Conservation (phyloP, 208 protist species). For the Balamuthia mandrillaris region DNA sequence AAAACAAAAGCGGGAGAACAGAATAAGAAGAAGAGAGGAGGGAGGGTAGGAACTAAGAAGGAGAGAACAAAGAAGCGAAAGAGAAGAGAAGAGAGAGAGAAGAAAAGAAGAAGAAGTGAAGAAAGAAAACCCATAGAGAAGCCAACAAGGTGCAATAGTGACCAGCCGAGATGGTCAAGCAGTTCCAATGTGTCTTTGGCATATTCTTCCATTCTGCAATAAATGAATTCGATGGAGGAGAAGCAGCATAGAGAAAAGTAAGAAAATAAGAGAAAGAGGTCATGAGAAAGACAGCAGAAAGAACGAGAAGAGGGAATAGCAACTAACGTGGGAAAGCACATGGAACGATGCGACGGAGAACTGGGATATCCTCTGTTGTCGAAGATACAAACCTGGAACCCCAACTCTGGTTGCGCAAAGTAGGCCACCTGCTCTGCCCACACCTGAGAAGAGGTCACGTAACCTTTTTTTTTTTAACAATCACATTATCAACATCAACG, state of each 20-base stretch:
- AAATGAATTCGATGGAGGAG: no score
- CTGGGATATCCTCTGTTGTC: background rate
- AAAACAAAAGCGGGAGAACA: no score
- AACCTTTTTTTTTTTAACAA: no score
- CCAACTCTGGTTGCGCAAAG: slow-evolving; percentile 2
- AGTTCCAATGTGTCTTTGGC: background rate
- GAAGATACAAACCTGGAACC: background rate
- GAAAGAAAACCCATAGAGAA: background rate
- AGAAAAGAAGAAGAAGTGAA: background rate
- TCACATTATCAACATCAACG: background rate
- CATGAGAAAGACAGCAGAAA: no score
- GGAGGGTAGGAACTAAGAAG: background rate
- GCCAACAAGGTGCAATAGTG: background rate
- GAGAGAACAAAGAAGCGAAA: no score
- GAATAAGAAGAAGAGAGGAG: background rate
- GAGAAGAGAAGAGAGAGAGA: no score
- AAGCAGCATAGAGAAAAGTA: no score
- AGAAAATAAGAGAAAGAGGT: no score
- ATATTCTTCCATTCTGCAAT: no score
- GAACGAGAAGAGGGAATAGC: no score
- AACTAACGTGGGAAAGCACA: no score
- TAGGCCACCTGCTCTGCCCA: background rate
- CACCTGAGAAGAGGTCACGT: background rate
- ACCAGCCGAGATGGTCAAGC: background rate
- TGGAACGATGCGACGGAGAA: background rate